Evolutionary conservation across 306 rosid species (phyloP), one percentile per base, ranked within the genome.

Genomic region (Boehmeria nivea): DNA sequence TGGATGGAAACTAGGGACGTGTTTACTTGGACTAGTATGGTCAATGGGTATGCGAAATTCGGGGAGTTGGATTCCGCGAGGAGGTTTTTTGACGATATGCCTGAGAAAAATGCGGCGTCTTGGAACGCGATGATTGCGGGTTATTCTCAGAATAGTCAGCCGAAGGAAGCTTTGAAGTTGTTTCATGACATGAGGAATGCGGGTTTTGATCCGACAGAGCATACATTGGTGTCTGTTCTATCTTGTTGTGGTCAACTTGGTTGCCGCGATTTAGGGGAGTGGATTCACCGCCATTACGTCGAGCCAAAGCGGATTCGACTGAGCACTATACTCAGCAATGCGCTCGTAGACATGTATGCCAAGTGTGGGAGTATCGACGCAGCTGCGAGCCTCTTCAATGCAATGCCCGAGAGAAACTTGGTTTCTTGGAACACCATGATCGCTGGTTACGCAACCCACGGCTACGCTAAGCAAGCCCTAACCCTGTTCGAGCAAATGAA

Each of bases 41-140:
- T 87, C 53, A 87, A 79, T 67, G 96, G 96, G 33, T 77, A 75
- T 71, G 89, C 96, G 16, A 87, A 73, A 67, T 68, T 61, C 18
- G 87, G 94, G 1, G 77, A 87, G 59, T 70, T 87, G 45, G 87
- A 77, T 34, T 66, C 78, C 68, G 89, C 96, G 23, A 77, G 83
- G 71, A 50, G 13, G 59, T 45, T 81, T 53, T 84, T 87, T 23
- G 63, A 84, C 46, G 75, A 56, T 31, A 87, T 73, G 78, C 94
- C 95, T 45, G 72, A 47, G 9, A 81, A 78, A 61, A 87, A 84
- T 19, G 81, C 64, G 18, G 81, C 81, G 6, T 81, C 89, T 24
- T 84, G 89, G 95, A 87, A 53, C 63, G 89, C 89, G 0, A 75
- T 87, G 83, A 79, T 84, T 46, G 83, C 94, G 0, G 95, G 95